Conservation (phyloP, 2,329 filamentous ascomycete species). For the Talaromyces sp. region DNA sequence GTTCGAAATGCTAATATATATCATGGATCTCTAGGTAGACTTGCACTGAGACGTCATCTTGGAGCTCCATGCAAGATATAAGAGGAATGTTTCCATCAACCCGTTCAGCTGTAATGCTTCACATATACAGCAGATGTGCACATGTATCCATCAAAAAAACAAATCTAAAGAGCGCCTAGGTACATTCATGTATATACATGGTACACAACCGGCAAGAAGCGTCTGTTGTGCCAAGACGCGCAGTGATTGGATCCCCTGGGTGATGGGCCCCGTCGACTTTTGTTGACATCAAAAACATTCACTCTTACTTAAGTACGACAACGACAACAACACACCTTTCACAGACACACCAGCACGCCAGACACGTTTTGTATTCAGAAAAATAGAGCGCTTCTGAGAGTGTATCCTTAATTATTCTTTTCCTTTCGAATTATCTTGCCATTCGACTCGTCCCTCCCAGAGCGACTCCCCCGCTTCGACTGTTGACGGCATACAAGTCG, state of each 20-base stretch:
- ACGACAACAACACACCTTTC: background rate
- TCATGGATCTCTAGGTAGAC: background rate
- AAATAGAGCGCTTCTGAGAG: background rate
- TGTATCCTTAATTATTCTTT: background rate
- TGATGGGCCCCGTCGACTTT: slow-evolving; percentile 12
- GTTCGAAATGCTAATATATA: background rate
- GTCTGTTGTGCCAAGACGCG: background rate
- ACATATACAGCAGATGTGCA: background rate
- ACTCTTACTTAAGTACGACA: background rate
- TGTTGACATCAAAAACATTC: slow-evolving; percentile 17
- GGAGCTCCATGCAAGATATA: background rate
- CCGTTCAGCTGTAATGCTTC: background rate
- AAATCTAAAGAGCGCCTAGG: background rate
- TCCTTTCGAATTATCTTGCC: background rate
- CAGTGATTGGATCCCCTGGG: slow-evolving; percentile 15
- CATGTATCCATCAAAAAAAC: background rate
- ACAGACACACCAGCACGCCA: no score
- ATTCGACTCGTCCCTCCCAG: background rate
- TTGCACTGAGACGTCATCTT: no score
- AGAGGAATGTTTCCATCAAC: background rate
- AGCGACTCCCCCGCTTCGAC: slow-evolving; percentile 9
- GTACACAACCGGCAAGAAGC: background rate
- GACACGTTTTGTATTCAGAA: background rate
- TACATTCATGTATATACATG: background rate
- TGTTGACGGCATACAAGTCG: slow-evolving; percentile 4